These are phyloP conservation scores for Symmetrospora coprosmae DNA, from an alignment of 768 basidiomycete species.

Conservation along the genomic window DNA sequence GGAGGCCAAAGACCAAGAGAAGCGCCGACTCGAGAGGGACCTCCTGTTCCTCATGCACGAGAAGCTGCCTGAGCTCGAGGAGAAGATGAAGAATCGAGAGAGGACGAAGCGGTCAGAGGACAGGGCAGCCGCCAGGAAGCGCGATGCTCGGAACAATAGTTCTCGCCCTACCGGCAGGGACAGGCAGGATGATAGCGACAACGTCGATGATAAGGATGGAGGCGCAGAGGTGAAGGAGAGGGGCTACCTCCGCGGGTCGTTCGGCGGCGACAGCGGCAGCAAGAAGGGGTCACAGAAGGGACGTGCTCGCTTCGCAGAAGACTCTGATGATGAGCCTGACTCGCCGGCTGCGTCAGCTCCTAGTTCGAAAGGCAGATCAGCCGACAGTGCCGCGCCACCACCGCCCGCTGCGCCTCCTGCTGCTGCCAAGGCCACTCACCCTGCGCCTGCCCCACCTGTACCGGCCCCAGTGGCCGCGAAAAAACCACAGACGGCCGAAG, in stretches of 20 bases:
- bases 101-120: constrained; percentile 62
- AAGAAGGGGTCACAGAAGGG: background rate
- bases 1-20: constrained; percentile 64
- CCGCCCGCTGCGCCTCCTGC: constrained; percentile 47
- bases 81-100: constrained; percentile 63
- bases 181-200: constrained; percentile 34
- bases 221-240: background rate
- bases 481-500: constrained; percentile 63
- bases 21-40: constrained; percentile 72
- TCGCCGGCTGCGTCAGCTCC: background rate
- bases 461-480: constrained; percentile 34
- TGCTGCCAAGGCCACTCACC: constrained; percentile 26
- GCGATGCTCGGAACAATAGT: constrained; percentile 66
- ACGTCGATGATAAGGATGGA: background rate
- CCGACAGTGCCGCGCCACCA: constrained; percentile 39
- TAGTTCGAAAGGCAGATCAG: background rate
- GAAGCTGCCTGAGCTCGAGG: constrained; percentile 76
- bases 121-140: constrained; percentile 58
- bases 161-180: constrained; percentile 39
- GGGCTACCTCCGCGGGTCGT: constrained; percentile 26
- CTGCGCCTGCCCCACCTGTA: constrained; percentile 32
- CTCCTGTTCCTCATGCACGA: constrained; percentile 74
- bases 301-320: background rate
- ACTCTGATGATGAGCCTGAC: background rate
- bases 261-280: constrained; percentile 17